phyloP scores from a whole-genome alignment of 2,329 filamentous ascomycete genomes.

The Colletotrichum falcatum region DNA sequence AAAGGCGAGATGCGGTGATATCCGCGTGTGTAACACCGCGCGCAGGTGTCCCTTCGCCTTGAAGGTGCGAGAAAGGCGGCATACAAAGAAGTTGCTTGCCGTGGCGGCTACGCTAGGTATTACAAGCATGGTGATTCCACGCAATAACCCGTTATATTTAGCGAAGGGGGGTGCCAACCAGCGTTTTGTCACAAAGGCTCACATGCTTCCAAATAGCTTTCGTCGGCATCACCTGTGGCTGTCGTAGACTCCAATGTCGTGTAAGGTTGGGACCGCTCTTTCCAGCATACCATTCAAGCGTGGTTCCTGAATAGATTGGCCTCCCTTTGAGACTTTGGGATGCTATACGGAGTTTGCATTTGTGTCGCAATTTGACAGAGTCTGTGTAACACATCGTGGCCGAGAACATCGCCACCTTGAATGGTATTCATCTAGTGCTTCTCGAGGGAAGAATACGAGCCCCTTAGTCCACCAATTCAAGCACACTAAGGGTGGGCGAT shows the following conservation, averaged over 20 bases:
- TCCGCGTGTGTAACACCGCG: not conserved
- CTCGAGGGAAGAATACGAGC: not conserved
- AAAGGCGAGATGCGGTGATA: too few species aligned
- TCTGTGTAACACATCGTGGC: not conserved
- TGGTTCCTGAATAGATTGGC: too few species aligned
- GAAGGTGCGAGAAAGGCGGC: not conserved
- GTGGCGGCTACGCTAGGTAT: not conserved
- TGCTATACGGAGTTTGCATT: not conserved
- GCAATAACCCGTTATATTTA: not conserved
- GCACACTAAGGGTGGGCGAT: not conserved
- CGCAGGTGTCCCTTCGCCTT: not conserved
- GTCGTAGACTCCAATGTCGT: not conserved
- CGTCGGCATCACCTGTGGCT: not conserved
- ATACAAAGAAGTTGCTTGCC: not conserved
- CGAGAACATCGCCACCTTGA: not conserved
- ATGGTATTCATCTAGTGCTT: not conserved
- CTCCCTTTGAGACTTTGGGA: not conserved
- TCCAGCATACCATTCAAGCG: not conserved
- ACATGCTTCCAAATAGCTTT: not conserved
- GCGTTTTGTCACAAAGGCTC: not conserved
- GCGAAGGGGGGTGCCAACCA: not conserved
- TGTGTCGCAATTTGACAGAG: not conserved
- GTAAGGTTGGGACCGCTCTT: not conserved
- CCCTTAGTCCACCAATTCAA: not conserved
- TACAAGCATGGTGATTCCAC: not conserved